These are phyloP conservation scores for Xylaria intraflava DNA, from an alignment of 495 filamentous ascomycete genomes.

Conservation along the genomic window DNA sequence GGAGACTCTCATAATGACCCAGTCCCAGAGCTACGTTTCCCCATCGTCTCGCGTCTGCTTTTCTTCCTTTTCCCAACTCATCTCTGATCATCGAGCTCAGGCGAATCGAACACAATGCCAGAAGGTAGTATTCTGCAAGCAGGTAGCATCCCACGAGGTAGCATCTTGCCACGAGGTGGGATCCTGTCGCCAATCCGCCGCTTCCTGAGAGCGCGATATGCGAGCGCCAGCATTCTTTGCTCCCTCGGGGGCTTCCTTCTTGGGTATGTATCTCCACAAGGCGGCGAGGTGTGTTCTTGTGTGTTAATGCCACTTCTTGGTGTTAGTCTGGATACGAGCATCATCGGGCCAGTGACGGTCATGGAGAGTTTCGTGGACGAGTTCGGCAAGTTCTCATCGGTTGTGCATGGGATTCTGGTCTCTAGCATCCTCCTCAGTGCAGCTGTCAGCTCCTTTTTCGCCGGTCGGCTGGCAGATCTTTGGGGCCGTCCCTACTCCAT, in stretches of 20 bases:
- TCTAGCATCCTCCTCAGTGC: constrained; percentile 60
- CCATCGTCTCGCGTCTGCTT: too few relatives aligned
- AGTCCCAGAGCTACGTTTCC: too few relatives aligned
- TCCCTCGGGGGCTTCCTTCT: constrained; percentile 21
- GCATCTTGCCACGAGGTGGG: not conserved
- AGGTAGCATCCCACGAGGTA: too few relatives aligned
- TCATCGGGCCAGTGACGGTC: constrained; percentile 57
- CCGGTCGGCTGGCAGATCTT: constrained; percentile 54
- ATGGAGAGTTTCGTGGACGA: constrained; percentile 51
- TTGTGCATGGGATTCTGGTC: constrained; percentile 57
- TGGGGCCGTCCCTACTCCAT: constrained; percentile 50
- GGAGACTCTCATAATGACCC: too few relatives aligned
- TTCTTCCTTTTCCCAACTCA: too few relatives aligned
- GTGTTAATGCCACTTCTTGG: not conserved
- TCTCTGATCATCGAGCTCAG: too few relatives aligned
- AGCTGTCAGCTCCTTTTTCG: constrained; percentile 56
- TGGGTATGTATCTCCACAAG: constrained; percentile 20
- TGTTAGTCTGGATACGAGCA: constrained; percentile 50
- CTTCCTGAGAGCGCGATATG: constrained; percentile 8
- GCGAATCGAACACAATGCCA: too few relatives aligned
- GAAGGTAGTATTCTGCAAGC: too few relatives aligned
- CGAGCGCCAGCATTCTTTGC: constrained; percentile 16
- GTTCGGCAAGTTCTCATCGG: constrained; percentile 51
- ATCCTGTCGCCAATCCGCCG: not conserved
- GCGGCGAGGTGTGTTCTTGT: not conserved